These are phyloP conservation scores for Allantophomopsis cytisporea DNA, from an alignment of 2,329 filamentous ascomycete species.

Conservation along the genomic window DNA sequence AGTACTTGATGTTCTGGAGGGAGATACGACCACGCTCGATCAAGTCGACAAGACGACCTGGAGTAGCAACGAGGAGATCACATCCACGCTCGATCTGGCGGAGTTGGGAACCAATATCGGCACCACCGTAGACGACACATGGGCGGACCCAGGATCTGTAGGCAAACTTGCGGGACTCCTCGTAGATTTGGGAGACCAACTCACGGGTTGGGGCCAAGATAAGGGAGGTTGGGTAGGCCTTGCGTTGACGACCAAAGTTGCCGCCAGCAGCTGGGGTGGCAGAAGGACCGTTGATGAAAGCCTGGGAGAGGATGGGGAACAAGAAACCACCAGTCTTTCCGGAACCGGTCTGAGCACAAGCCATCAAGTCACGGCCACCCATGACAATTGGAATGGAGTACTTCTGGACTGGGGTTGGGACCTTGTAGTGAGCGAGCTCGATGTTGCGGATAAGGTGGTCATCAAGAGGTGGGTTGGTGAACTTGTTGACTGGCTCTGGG, in stretches of 20 bases:
- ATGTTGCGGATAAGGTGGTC: conserved; percentile 91
- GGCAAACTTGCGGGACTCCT: conserved; percentile 93
- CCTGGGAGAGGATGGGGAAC: conserved; percentile 97
- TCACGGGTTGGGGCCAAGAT: conserved; percentile 96
- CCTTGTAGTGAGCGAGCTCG: conserved; percentile 83
- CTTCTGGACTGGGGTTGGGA: conserved; percentile 95
- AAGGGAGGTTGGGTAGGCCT: conserved; percentile 91
- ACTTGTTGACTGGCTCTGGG: conserved; percentile 78
- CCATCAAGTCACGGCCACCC: conserved; percentile 96
- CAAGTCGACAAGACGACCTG: conserved; percentile 92
- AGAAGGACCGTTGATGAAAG: conserved; percentile 80
- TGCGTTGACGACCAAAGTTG: conserved; percentile 85
- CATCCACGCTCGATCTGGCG: conserved; percentile 94
- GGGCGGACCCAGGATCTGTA: conserved; percentile 98
- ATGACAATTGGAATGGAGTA: conserved; percentile 99
- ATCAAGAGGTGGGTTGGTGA: conserved; percentile 91
- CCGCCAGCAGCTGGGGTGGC: conserved; percentile 45
- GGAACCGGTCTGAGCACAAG: conserved; percentile 98
- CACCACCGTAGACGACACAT: conserved; percentile 97
- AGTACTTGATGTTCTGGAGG: conserved; percentile 96
- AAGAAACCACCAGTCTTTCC: conserved; percentile 99
- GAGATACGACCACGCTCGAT: conserved; percentile 98
- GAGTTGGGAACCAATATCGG: conserved; percentile 95
- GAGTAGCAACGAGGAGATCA: conserved; percentile 92
- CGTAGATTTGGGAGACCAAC: conserved; percentile 96